Evolutionary conservation across 2,329 filamentous ascomycete genomes (phyloP), one percentile per base, ranked within the genome.

Genomic region (Xylariaceae sp.): DNA sequence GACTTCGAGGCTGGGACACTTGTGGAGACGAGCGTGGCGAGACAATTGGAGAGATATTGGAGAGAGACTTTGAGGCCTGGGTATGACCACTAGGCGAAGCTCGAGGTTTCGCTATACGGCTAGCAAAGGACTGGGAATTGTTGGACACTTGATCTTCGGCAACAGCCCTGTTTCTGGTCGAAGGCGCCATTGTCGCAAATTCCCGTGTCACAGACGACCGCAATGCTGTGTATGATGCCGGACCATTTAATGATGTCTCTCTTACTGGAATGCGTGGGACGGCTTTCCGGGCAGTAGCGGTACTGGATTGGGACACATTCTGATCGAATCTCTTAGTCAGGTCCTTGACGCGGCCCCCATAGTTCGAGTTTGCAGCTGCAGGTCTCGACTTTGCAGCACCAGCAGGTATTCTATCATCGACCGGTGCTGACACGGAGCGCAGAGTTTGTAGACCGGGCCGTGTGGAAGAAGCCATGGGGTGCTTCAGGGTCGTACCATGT

Each of bases 311-410:
- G 20, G 68, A 60, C 45, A 72, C 77, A 63, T 80, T 85, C 68
- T 87, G 85, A 72, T 93, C 89, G 74, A 93, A 95, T 52, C 84
- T 87, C 73, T 88, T 90, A 67, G 90, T 87, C 60, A 95, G 79
- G 69, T 95, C 90, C 74, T 88, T 91, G 64, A 95, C 89, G 57
- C 73, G 66, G 51, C 42, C 44, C 50, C 59, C 63, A 44, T 60
- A 47, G 16, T 48, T 61, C 63, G 74, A 66, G 45, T 70, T 68
- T 49, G 68, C 67, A 42, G 68, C 66, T 56, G 65, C 46, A 51
- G 63, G 58, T 58, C 59, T 69, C 49, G 72, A 63, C 58, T 68
- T 75, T 54, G 61, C 59, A 47, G 61, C 62, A 52, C 69, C 62
- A 44, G 63, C 62, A 44, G 66, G 62, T 41, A 71, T 62, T 62